A percentile compares a stretch with the other conserved stretches of the same genome.
Evolutionary conservation across 116 monocot species (phyloP).

Genomic region (Posidonia oceanica): DNA sequence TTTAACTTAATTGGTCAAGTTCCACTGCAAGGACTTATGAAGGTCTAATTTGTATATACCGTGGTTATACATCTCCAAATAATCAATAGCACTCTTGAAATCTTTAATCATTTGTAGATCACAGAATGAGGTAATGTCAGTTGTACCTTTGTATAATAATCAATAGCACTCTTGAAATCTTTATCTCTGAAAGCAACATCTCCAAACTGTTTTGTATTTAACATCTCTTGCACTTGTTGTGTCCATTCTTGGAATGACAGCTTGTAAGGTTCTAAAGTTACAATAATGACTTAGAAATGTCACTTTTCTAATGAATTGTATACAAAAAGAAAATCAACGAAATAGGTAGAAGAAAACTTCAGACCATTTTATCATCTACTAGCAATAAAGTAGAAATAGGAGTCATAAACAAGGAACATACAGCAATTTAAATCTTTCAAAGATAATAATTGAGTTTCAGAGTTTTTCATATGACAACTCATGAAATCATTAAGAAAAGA

Average conservation of each 20-base stretch:
- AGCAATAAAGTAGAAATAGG: too few species aligned
- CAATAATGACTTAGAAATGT: too few species aligned
- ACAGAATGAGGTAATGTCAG: not conserved
- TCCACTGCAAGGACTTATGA: too few species aligned
- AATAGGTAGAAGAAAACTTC: not conserved
- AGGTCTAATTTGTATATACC: too few species aligned
- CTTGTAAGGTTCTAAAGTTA: conserved; percentile 11
- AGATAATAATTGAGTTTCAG: too few species aligned
- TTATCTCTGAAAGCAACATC: conserved; percentile 98
- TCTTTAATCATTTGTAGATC: too few species aligned
- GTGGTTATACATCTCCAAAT: too few species aligned
- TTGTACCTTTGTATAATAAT: conserved; percentile 84
- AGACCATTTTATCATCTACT: too few species aligned
- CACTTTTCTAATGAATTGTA: too few species aligned
- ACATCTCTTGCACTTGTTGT: conserved; percentile 98
- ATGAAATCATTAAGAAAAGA: not conserved
- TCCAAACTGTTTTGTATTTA: conserved; percentile 93
- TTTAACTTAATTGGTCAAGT: too few species aligned
- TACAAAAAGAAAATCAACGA: not conserved
- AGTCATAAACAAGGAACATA: not conserved
- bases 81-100: too few species aligned
- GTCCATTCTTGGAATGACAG: conserved; percentile 99
- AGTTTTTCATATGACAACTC: not conserved
- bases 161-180: conserved; percentile 94
- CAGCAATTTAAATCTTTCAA: not conserved